Evolutionary conservation across 140 eudicot genomes (phyloP), one percentile per base, ranked within the genome.

Genomic region (Ambrosia hybrid): DNA sequence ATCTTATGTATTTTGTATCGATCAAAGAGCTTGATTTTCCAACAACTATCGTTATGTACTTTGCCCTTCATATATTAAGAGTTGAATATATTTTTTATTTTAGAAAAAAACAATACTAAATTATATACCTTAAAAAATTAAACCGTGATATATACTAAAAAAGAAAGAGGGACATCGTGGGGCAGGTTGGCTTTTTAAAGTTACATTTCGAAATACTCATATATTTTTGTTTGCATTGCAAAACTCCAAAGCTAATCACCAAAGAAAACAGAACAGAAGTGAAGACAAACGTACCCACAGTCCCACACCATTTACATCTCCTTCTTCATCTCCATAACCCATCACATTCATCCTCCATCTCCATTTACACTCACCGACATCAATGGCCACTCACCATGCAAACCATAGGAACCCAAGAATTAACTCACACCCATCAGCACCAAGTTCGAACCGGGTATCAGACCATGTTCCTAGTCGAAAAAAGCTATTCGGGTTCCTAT

Each of bases 221-320:
- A 26, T 1, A 15, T 1, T 38, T 56, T 79, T 79, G 79, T 72
- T 57, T 49, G 49, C 73, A 79, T 73, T 30, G 68, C 65, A 79
- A 66, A 53, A 72, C 16, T 51, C 74, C 78, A 67, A 72, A 76
- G 26, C 55, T 57, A 57, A 66, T 79, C 65, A 80, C 67, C 85
- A 76, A 76, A 59, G 78, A 57, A 76, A 66, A 81, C 78, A 71
- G 51, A 81, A 71, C 85, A 81, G 16, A 68, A 11, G 83, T 79
- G 66, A 75, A 41, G 81, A 75, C 84, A 79, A 75, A 60, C 60
- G 14, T 59, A 79, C 67, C 61, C 78, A 66, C 43, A 68, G 75
- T 58, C 79, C 77, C 78, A 75, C 81, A 66, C 73, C 57, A 6
- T 14, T 70, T 59, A 73, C 41, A 4, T 4, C 13, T 34, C 17